phyloP scores from a whole-genome alignment of 2,329 filamentous ascomycete species.

The Fusarium caatingaense region DNA sequence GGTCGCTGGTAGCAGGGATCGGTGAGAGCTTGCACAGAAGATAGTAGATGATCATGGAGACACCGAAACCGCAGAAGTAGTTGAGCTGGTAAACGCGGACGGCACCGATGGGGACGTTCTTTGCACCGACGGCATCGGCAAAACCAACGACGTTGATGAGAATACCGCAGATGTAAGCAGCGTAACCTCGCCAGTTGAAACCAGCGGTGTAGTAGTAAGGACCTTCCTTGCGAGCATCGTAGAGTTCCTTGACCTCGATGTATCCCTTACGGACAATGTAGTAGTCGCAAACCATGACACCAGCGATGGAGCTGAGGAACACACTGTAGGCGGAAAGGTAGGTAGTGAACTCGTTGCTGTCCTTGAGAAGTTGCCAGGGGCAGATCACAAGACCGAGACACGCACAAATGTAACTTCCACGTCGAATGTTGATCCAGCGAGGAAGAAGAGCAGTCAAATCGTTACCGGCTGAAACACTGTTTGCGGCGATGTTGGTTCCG shows the following conservation, averaged over 20 bases:
- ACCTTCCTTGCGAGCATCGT: constrained; percentile 73
- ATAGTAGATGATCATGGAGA: constrained; percentile 76
- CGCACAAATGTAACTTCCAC: constrained; percentile 88
- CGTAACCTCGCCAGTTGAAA: constrained; percentile 85
- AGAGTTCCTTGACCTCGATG: constrained; percentile 81
- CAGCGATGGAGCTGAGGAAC: constrained; percentile 92
- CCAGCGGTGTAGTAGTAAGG: constrained; percentile 82
- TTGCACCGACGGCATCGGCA: constrained; percentile 77
- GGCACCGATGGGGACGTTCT: constrained; percentile 78
- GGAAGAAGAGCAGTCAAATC: constrained; percentile 85
- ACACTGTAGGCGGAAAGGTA: constrained; percentile 93
- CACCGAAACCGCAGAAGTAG: constrained; percentile 86
- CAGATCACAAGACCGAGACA: constrained; percentile 84
- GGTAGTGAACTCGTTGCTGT: constrained; percentile 86
- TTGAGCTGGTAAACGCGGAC: constrained; percentile 91
- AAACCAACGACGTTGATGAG: constrained; percentile 93
- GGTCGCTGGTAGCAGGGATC: constrained; percentile 77
- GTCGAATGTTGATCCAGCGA: constrained; percentile 84
- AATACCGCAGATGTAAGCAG: constrained; percentile 84
- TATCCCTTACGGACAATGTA: constrained; percentile 87
- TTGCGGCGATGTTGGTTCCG: constrained; percentile 88
- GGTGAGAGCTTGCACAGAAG: constrained; percentile 75
- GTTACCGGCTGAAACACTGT: constrained; percentile 84
- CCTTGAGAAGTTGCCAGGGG: constrained; percentile 82
- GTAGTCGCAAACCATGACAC: constrained; percentile 91